Evolutionary conservation across 1,139 yeast species (phyloP), one percentile per base, ranked within the genome.

Genomic region (Candida sp.): DNA sequence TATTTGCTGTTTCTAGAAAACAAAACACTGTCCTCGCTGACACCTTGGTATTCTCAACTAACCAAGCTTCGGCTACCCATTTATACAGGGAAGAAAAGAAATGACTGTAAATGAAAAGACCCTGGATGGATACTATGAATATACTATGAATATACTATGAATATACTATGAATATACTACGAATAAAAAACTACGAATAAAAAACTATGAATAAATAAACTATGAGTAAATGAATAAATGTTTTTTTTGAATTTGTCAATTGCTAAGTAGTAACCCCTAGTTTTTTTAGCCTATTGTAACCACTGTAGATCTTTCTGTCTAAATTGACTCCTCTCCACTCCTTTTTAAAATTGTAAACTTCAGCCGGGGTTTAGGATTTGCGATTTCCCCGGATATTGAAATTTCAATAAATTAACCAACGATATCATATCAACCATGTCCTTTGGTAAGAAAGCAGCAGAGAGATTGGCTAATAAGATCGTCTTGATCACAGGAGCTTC

Each of bases 1-100:
- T 83, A 2, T 89, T 85, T 57, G 81, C 84, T 4, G 72, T 80
- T 22, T 70, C 95, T 1, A 80, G 96, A 68, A 81, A 81, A 52
- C 76, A 75, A 49, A 87, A 87, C 61, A 81, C 88, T 0, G 95
- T 87, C 6, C 68, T 88, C 58, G 95, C 96, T 7, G 93, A 87
- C 56, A 69, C 87, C 4, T 68, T 87, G 59, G 81, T 88, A 7
- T 84, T 87, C 68, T 86, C 95, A 12, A 77, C 81, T 35, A 82
- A 84, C 63, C 96, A 88, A 66, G 95, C 90, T 5, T 78, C 89
- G 50, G 82, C 95, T 12, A 62, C 73, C 48, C 90, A 86, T 57
- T 50, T 71, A 37, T 57, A 69, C 52, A 60, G 68, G 53, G 34
- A 32, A 32, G 19, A 11, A 11, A 55, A 54, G 25, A 39, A 44